phyloP scores from a whole-genome alignment of 169 alveolate species.

The Plasmodium gaboni region DNA sequence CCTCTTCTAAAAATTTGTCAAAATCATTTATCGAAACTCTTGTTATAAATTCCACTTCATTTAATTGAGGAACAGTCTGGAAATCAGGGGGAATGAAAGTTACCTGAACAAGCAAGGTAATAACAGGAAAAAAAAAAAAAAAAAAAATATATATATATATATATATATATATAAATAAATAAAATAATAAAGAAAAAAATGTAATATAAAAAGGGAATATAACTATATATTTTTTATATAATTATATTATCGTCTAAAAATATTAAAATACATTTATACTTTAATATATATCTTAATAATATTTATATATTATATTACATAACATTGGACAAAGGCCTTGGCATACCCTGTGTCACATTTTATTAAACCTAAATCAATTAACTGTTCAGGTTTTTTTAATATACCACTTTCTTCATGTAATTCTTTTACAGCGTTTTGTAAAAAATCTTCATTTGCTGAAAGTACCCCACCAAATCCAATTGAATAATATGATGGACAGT shows the following conservation, averaged over 20 bases:
- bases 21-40: conserved; percentile 37
- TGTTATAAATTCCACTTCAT: conserved; percentile 70
- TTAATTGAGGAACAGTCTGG: conserved; percentile 48
- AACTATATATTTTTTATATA: too few species aligned
- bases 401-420: conserved; percentile 82
- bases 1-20: conserved; percentile 33
- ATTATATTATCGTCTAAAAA: not conserved
- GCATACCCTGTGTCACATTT: conserved; percentile 67
- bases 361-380: conserved; percentile 75
- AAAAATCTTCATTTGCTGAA: conserved; percentile 74
- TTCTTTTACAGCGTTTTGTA: conserved; percentile 79
- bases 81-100: conserved; percentile 42
- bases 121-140: not conserved
- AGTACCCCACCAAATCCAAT: conserved; percentile 84
- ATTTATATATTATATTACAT: conserved; percentile 14
- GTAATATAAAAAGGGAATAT: not conserved
- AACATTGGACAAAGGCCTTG: conserved; percentile 15
- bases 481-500: conserved; percentile 81
- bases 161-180: too few species aligned
- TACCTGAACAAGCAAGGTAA: conserved; percentile 11
- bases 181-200: not conserved
- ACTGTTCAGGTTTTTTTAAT: conserved; percentile 73
- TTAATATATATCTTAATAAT: not conserved
- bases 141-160: not conserved
- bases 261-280: not conserved